Evolutionary conservation across 2,329 filamentous ascomycete species (phyloP).

Genomic region (Ophiostoma australiae): DNA sequence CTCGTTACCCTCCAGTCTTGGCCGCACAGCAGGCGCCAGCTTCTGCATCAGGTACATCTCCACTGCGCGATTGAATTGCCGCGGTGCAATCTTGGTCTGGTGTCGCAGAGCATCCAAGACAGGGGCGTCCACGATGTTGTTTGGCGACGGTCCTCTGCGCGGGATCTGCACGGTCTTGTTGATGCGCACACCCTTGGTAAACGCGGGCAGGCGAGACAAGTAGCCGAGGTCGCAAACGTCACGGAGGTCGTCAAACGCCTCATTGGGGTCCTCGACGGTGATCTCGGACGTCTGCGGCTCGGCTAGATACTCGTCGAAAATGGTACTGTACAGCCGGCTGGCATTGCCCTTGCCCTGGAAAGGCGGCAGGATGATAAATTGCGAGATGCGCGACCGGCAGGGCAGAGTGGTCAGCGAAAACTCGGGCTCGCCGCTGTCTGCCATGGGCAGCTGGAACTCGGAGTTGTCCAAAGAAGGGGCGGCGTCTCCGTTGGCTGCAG

Average conservation of each 20-base stretch:
- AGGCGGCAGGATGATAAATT: constrained; percentile 85
- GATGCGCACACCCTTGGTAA: constrained; percentile 49
- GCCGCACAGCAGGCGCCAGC: constrained; percentile 53
- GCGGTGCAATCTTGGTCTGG: constrained; percentile 64
- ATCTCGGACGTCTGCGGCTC: constrained; percentile 71
- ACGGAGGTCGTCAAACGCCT: constrained; percentile 74
- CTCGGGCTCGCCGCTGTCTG: constrained; percentile 21
- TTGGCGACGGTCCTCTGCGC: constrained; percentile 43
- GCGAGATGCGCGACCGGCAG: constrained; percentile 78
- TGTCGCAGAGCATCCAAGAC: constrained; percentile 54
- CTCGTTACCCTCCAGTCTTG: constrained; percentile 43
- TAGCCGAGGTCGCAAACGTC: constrained; percentile 68
- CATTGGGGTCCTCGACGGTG: constrained; percentile 90
- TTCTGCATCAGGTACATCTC: constrained; percentile 69
- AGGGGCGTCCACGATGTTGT: constrained; percentile 53
- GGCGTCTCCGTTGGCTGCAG: constrained; percentile 20
- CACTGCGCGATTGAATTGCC: constrained; percentile 70
- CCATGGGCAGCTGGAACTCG: constrained; percentile 39
- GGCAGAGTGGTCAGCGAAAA: constrained; percentile 57
- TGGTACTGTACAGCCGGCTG: constrained; percentile 70
- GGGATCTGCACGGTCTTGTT: constrained; percentile 49
- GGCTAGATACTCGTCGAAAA: constrained; percentile 65
- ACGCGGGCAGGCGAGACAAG: constrained; percentile 55
- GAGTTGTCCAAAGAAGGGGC: constrained; percentile 17
- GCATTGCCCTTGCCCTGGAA: constrained; percentile 80